Evolutionary conservation across 129 eudicot species (phyloP), one percentile per base, ranked within the genome.

Genomic region (Escallonia herrerae): DNA sequence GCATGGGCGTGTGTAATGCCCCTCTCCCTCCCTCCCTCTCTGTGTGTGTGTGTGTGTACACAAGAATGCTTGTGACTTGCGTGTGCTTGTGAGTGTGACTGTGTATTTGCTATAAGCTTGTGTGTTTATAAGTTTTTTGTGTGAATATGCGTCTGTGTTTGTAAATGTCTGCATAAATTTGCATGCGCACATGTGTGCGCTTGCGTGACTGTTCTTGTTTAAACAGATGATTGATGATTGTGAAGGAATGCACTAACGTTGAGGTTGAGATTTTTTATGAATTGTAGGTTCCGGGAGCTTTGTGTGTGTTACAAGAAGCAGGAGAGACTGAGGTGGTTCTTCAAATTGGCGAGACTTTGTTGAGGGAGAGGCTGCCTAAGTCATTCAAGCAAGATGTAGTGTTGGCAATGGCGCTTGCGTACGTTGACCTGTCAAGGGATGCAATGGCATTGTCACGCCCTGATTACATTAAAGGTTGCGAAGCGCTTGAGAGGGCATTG

Each of bases 321-420:
- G 99, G 97, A 64, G 96, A 94, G 77, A 75, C 83, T 43, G 95
- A 94, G 56, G 46, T 89, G 61, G 99, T 89, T 71, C 87, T 94
- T 55, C 88, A 82, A 59, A 89, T 94, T 45, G 95, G 93, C 6
- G 99, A 86, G 74, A 73, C 72, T 66, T 78, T 94, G 79, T 78
- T 94, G 76, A 86, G 80, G 64, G 97, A 89, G 81, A 83, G 93
- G 72, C 70, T 94, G 69, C 84, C 95, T 3, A 94, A 94, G 82
- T 81, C 95, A 22, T 89, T 89, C 75, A 94, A 94, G 87, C 99
- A 94, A 80, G 99, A 94, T 71, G 81, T 94, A 62, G 90, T 94
- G 66, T 74, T 94, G 79, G 87, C 99, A 33, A 82, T 94, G 93
- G 87, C 97, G n/a, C 87, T 94, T 13, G 87, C 99, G 2, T 94